Evolutionary conservation across 2,329 filamentous ascomycete species (phyloP).

Genomic region (Colletotrichum musae): DNA sequence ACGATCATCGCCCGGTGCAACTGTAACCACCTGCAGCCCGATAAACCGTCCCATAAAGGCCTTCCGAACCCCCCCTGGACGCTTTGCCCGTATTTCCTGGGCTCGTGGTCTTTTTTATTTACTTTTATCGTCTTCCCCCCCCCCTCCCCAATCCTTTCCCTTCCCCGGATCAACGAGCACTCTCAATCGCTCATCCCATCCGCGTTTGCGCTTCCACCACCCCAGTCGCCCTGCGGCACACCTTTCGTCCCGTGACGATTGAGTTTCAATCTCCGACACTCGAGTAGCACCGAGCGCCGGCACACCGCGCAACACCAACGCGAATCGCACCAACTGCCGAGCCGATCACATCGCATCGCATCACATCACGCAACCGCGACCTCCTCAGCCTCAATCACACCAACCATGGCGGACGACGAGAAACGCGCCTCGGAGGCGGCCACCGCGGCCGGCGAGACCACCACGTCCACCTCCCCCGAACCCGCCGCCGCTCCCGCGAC

Average conservation of each 20-base stretch:
- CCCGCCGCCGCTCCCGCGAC: slow-evolving; percentile 22
- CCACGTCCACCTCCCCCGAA: neutral
- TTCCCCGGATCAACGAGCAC: too few relatives aligned
- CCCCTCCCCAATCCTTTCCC: too few relatives aligned
- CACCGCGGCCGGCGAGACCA: neutral
- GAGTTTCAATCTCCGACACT: slow-evolving; percentile 34
- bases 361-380: neutral
- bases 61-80: neutral
- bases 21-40: slow-evolving; percentile 37
- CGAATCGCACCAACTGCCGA: slow-evolving; percentile 11
- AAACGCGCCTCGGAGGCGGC: slow-evolving; percentile 27
- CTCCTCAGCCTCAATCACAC: slow-evolving; percentile 2
- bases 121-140: too few relatives aligned
- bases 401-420: slow-evolving; percentile 33
- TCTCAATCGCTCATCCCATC: too few relatives aligned
- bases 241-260: slow-evolving; percentile 28
- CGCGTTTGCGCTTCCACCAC: too few relatives aligned
- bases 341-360: neutral
- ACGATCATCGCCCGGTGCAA: slow-evolving; percentile 39
- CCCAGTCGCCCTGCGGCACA: slow-evolving; percentile 2
- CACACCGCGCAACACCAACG: neutral
- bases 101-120: too few relatives aligned
- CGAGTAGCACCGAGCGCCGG: slow-evolving; percentile 15
- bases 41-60: slow-evolving; percentile 38
- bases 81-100: too few relatives aligned